Evolutionary conservation across 2,329 filamentous ascomycete species (phyloP), one percentile per base, ranked within the genome.

Genomic region (Pestalotiopsis sp.): DNA sequence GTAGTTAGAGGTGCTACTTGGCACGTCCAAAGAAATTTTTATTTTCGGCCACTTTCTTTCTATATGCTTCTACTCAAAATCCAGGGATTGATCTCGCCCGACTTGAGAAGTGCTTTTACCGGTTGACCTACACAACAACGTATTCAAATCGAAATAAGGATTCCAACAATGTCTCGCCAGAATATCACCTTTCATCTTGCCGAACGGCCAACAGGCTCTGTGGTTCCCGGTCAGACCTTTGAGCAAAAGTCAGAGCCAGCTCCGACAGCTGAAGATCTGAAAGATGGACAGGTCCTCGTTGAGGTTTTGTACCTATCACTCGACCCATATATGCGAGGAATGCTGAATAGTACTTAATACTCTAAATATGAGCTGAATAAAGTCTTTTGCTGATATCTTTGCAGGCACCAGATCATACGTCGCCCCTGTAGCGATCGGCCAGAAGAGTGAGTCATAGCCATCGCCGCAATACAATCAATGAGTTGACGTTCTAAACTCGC

Each of bases 271-370:
- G 73, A 76, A 1, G 78, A 80, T 67, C 78, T 86, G n/a, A 82
- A 87, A 73, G 81, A 85, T 80, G 87, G 87, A 71, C 80, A 90
- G 71, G 79, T 91, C 58, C 81, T 91, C 13, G 74, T 84, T 58
- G 79, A 83, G 71, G 74, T 74, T 2, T 73, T 88, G 65, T 90
- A 90, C 73, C 82, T 91, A 45, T 88, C 86, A 23, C 81, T 91
- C 60, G 89, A 91, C 76, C 88, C 89, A 0, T 88, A 88, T 1
- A 91, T 91, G 88, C 84, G 89, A 71, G 87, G 87, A 71, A 90
- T 88, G 88, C 79, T 91, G 9, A 90, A 85, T 68, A 80, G 45
- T 17, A 49, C 14, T 14, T 49, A 1, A 49, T 17, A 20, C 13
- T 49, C 45, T 49, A 27, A 27, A 49, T 5, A 2, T 49, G 3